Base-by-base conservation (phyloP, 2,329 filamentous ascomycete genomes). In the Ambrosiella beaveri region DNA sequence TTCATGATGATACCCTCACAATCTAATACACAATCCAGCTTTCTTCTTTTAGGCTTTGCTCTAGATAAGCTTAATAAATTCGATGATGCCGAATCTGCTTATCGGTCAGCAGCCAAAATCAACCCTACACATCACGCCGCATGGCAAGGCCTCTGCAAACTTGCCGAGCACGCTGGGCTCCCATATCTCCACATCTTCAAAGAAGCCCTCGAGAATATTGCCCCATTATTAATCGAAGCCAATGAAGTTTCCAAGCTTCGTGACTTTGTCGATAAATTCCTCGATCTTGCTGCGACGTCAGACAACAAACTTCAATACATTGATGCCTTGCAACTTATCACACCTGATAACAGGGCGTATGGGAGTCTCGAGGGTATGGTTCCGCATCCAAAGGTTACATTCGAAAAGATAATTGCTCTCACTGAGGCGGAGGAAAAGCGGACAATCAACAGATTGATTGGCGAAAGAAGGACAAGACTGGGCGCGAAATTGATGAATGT, bases 391-490 rank as follows among this genome's bases (percentile, higher is more conserved):
- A 80, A 83, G 8, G 79, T 82, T 60, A 94, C 87, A 0, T 95
- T 94, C 68, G 84, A 83, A 64, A 84, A 80, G 39, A 82, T 97
- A 57, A 86, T 88, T 12, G 84, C 93, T 64, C 86, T 95, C 17
- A 77, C 87, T 2, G 93, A 97, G 66, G 74, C 80, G 1, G 87
- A 93, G 61, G 93, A 98, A 70, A 90, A 86, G 66, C 85, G 91
- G 66, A 84, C 81, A 38, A 91, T 96, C 68, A 95, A 95, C 67
- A 86, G 80, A 3, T 80, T 95, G 60, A 94, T 98, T 63, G 88
- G 85, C 38, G 89, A 95, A 69, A 81, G 93, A 49, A 79, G 90
- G 62, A 95, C 90, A 1, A 79, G 93, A 41, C 76, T 98, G 2
- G 93, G 93, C 47, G 89, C 90, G 8, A 85, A 81, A 51, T 76